These are phyloP conservation scores for Wickerhamomyces bovis DNA, from an alignment of 805 yeast genomes.

Conservation along the genomic window DNA sequence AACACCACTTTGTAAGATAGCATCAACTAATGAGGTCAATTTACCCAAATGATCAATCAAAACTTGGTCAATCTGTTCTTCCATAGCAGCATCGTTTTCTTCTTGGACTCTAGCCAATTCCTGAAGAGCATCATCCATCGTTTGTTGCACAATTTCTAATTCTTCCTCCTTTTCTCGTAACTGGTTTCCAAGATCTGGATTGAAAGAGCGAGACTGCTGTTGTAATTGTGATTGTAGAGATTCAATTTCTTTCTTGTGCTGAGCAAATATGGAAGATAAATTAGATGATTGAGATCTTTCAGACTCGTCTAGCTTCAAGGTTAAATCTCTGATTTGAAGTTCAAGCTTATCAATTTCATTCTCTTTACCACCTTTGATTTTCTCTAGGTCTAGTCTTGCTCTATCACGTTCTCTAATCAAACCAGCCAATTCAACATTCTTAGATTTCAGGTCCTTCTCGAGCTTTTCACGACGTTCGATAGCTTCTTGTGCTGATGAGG, in stretches of 20 bases:
- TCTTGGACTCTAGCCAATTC: slow-evolving; percentile 47
- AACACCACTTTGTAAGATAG: slow-evolving; percentile 62
- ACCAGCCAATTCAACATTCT: slow-evolving; percentile 83
- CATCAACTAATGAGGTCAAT: slow-evolving; percentile 55
- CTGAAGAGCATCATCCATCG: slow-evolving; percentile 64
- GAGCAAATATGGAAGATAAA: slow-evolving; percentile 49
- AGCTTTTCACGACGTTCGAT: slow-evolving; percentile 74
- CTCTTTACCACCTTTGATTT: slow-evolving; percentile 56
- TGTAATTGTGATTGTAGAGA: slow-evolving; percentile 37
- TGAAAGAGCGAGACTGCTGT: slow-evolving; percentile 14
- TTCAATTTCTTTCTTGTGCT: slow-evolving; percentile 58
- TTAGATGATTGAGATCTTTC: slow-evolving; percentile 62
- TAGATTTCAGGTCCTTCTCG: slow-evolving; percentile 78
- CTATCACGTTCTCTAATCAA: slow-evolving; percentile 85
- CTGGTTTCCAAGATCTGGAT: slow-evolving; percentile 34
- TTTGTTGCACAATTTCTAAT: slow-evolving; percentile 70
- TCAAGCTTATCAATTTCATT: slow-evolving; percentile 61
- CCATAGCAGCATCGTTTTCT: slow-evolving; percentile 46
- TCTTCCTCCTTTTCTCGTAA: slow-evolving; percentile 71
- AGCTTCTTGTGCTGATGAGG: slow-evolving; percentile 86
- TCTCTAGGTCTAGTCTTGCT: slow-evolving; percentile 76
- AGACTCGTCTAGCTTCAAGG: slow-evolving; percentile 49
- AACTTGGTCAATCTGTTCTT: slow-evolving; percentile 53
- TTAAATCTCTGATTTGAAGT: slow-evolving; percentile 56
- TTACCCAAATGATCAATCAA: slow-evolving; percentile 42